phyloP scores from a whole-genome alignment of 148 eudicot species.

The Dysphania ambrosioides region DNA sequence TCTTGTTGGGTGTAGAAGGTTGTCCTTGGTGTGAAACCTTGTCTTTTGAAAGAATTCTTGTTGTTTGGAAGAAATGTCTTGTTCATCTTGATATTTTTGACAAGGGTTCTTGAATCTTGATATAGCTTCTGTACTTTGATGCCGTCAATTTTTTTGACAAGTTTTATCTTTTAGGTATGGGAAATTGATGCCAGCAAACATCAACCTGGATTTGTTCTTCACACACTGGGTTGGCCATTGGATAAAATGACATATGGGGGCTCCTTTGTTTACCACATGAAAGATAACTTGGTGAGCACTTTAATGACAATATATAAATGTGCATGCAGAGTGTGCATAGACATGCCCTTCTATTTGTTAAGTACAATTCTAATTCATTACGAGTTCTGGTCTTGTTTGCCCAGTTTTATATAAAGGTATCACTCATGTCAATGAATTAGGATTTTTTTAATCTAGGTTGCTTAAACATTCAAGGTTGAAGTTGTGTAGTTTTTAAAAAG shows the following conservation, averaged over 20 bases:
- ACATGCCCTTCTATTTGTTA: background rate
- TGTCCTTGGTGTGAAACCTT: background rate
- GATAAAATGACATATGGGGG: constrained; percentile 90
- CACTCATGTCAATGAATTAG: too few relatives aligned
- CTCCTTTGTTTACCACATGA: constrained; percentile 92
- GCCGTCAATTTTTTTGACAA: background rate
- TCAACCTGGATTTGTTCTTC: constrained; percentile 78
- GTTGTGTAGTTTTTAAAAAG: background rate
- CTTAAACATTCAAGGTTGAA: background rate
- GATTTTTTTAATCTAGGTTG: too few relatives aligned
- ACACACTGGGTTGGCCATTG: constrained; percentile 96
- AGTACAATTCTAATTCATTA: background rate
- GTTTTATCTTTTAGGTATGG: constrained; percentile 63
- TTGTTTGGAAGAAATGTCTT: background rate
- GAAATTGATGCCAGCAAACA: constrained; percentile 78
- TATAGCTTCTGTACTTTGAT: constrained; percentile 3
- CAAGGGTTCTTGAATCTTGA: background rate
- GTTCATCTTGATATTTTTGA: background rate
- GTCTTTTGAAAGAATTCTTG: background rate
- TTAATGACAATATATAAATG: background rate
- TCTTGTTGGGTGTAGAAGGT: background rate
- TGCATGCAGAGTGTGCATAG: background rate
- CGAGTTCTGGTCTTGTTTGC: background rate
- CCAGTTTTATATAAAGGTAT: too few relatives aligned
- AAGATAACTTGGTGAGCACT: constrained; percentile 68